A percentile compares a stretch with the other conserved stretches of the same genome.
Evolutionary conservation across 2,329 filamentous ascomycete species (phyloP).

Genomic region (Nemania sp.): DNA sequence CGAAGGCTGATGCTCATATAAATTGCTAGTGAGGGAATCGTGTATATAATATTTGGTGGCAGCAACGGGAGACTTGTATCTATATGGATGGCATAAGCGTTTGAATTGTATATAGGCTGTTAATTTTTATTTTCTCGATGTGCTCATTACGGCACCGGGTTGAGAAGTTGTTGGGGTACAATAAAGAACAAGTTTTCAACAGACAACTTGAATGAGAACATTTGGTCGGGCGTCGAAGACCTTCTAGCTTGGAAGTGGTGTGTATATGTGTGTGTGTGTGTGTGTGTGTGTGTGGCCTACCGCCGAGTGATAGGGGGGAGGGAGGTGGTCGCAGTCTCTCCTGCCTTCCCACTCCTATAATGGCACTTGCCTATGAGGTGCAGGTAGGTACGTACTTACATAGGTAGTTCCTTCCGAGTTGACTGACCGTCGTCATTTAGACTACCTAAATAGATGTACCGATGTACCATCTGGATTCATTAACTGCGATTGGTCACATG

Average conservation of each 20-base stretch:
- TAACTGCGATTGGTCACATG: not conserved
- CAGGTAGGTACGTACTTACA: not conserved
- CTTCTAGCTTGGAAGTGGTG: not conserved
- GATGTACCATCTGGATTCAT: not conserved
- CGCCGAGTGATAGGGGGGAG: too few species aligned
- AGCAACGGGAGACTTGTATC: slow-evolving; percentile 16
- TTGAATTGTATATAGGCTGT: slow-evolving; percentile 25
- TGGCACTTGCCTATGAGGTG: too few species aligned
- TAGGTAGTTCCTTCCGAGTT: not conserved
- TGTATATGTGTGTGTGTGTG: not conserved
- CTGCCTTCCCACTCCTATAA: not conserved
- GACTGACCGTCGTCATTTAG: not conserved
- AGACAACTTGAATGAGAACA: not conserved
- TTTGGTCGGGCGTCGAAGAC: not conserved
- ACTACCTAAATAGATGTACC: not conserved
- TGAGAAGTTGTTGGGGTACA: not conserved
- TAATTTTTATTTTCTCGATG: slow-evolving; percentile 5
- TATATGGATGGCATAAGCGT: slow-evolving; percentile 20
- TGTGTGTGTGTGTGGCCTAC: not conserved
- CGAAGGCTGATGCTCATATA: slow-evolving; percentile 38
- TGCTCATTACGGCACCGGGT: not conserved
- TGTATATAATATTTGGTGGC: slow-evolving; percentile 12
- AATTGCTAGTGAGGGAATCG: not conserved
- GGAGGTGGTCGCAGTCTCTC: not conserved
- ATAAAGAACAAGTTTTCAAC: not conserved